phyloP scores from a whole-genome alignment of 78 protist species.

The Dictyostelium citrinum region DNA sequence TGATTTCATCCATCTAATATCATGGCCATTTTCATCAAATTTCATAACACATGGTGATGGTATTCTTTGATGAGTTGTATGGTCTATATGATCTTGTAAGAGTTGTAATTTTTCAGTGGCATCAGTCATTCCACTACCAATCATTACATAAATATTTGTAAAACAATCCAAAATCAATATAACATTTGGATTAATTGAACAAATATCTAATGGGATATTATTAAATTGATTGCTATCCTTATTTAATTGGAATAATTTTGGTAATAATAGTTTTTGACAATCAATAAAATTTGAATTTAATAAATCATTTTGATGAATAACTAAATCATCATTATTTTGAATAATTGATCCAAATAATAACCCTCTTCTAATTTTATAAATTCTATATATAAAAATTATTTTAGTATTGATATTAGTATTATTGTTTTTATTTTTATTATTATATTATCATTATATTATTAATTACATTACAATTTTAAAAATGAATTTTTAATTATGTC shows the following conservation, averaged over 20 bases:
- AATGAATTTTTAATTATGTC: background rate
- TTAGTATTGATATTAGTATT: background rate
- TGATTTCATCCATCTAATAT: constrained; percentile 11
- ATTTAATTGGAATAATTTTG: constrained; percentile 15
- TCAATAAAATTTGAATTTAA: constrained; percentile 15
- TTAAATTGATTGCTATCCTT: background rate
- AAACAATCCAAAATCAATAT: background rate
- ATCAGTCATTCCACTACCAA: background rate
- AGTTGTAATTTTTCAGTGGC: background rate
- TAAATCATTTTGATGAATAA: background rate
- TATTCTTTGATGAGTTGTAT: background rate
- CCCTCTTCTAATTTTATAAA: constrained; percentile 15
- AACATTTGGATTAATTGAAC: background rate
- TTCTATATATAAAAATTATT: background rate
- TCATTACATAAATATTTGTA: background rate
- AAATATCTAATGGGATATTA: constrained; percentile 8
- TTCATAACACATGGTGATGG: constrained; percentile 14
- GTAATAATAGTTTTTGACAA: constrained; percentile 22
- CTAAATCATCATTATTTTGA: constrained; percentile 64
- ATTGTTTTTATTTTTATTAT: no score
- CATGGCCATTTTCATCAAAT: background rate
- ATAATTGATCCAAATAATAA: constrained; percentile 30
- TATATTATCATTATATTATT: no score
- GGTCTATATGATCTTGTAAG: background rate
- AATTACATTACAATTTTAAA: constrained; percentile 24